phyloP scores from a whole-genome alignment of 495 filamentous ascomycete genomes.

The Aspergillus saccharolyticus region DNA sequence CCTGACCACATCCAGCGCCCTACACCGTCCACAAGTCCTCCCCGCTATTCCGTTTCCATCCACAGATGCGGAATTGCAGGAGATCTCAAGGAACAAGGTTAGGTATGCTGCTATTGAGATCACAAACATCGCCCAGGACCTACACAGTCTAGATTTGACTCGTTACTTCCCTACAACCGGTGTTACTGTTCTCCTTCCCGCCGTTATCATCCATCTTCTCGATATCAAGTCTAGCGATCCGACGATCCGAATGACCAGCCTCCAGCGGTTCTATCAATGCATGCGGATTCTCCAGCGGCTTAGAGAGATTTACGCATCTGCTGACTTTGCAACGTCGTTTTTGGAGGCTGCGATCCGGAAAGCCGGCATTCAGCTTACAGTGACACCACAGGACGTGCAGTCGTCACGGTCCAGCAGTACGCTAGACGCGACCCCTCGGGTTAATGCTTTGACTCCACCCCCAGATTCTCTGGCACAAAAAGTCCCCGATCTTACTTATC shows the following conservation, averaged over 20 bases:
- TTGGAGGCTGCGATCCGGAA: slow-evolving; percentile 79
- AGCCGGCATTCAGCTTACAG: slow-evolving; percentile 57
- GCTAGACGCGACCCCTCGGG: slow-evolving; percentile 23
- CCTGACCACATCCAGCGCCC: slow-evolving; percentile 76
- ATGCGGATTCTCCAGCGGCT: slow-evolving; percentile 79
- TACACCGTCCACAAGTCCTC: slow-evolving; percentile 83
- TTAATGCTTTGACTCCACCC: slow-evolving; percentile 38
- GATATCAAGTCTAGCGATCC: slow-evolving; percentile 77
- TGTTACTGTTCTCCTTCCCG: slow-evolving; percentile 82
- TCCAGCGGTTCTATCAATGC: slow-evolving; percentile 76
- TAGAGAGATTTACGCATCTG: slow-evolving; percentile 78
- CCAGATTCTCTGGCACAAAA: slow-evolving; percentile 43
- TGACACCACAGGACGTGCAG: slow-evolving; percentile 38
- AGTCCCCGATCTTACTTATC: slow-evolving; percentile 41
- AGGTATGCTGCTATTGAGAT: slow-evolving; percentile 74
- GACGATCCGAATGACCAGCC: slow-evolving; percentile 59
- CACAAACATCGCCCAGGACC: slow-evolving; percentile 67
- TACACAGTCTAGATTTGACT: slow-evolving; percentile 64
- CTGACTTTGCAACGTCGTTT: slow-evolving; percentile 81
- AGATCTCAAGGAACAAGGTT: slow-evolving; percentile 74
- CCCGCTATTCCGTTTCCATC: slow-evolving; percentile 62
- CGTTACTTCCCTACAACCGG: slow-evolving; percentile 80
- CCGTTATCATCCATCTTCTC: slow-evolving; percentile 85
- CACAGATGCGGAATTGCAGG: slow-evolving; percentile 57
- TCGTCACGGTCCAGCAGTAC: slow-evolving; percentile 19